Percentiles rank a stretch among this genome's conserved stretches.
These are phyloP conservation scores for Aphanoascus verrucosus DNA, from an alignment of 2,329 filamentous ascomycete genomes.

Conservation along the genomic window DNA sequence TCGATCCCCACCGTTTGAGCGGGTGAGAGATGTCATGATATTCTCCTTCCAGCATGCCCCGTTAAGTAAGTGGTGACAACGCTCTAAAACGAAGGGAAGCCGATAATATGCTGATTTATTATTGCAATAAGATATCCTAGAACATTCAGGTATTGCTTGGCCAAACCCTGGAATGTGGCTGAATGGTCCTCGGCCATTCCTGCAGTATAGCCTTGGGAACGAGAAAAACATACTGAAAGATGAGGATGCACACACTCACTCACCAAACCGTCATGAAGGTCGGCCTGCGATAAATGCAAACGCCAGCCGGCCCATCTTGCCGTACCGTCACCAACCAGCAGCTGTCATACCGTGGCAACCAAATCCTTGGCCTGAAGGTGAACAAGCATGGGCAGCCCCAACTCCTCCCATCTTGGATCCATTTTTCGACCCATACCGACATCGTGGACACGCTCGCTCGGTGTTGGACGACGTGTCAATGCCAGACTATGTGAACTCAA, in stretches of 20 bases:
- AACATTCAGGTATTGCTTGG: constrained; percentile 66
- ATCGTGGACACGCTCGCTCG: constrained; percentile 26
- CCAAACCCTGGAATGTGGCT: constrained; percentile 63
- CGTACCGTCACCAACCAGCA: constrained; percentile 25
- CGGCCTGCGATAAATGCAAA: constrained; percentile 18
- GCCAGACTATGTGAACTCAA: constrained; percentile 38
- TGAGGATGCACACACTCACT: constrained; percentile 52
- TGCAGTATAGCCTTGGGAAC: constrained; percentile 25
- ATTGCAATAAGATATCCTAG: constrained; percentile 52
- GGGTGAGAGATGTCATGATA: constrained; percentile 59
- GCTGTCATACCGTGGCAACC: constrained; percentile 22
- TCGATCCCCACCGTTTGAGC: constrained; percentile 46
- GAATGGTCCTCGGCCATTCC: constrained; percentile 32
- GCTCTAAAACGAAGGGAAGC: not conserved
- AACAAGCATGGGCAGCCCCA: constrained; percentile 23
- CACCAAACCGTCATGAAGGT: constrained; percentile 40
- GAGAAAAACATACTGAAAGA: constrained; percentile 30
- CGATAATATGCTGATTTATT: not conserved
- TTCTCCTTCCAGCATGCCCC: constrained; percentile 84
- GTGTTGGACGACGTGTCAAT: constrained; percentile 39
- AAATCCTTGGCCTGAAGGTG: constrained; percentile 16
- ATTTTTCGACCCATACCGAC: constrained; percentile 31
- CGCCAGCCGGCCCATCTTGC: constrained; percentile 17
- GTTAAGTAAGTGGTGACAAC: constrained; percentile 44
- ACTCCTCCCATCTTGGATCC: constrained; percentile 30